Evolutionary conservation across 192 early-diverging fungal genomes (phyloP).

Genomic region (Gonapodya sp.): DNA sequence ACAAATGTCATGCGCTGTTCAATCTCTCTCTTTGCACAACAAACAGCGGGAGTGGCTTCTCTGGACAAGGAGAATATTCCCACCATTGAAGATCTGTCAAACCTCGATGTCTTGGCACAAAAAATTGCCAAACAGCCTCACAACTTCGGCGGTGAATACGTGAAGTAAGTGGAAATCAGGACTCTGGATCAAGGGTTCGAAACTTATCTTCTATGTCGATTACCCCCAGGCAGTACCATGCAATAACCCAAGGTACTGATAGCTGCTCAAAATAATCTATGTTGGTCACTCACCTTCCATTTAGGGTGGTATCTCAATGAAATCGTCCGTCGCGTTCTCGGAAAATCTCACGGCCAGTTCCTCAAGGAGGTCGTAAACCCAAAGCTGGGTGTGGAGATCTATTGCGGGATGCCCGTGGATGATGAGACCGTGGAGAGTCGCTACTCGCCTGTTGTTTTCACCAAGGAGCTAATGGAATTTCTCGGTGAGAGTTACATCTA

Average conservation of each 20-base stretch:
- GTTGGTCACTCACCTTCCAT: too few species aligned
- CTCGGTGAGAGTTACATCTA: not conserved
- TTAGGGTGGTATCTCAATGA: constrained; percentile 10
- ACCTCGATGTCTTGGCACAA: constrained; percentile 38
- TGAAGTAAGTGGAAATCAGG: not conserved
- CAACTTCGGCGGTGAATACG: constrained; percentile 43
- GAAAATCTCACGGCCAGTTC: constrained; percentile 1
- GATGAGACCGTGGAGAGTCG: not conserved
- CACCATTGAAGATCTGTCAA: constrained; percentile 27
- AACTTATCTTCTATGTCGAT: too few species aligned
- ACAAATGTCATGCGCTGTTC: too few species aligned
- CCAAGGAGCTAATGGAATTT: not conserved
- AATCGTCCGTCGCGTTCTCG: not conserved
- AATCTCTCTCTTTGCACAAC: too few species aligned
- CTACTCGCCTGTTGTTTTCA: not conserved
- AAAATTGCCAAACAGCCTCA: constrained; percentile 49
- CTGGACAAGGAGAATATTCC: constrained; percentile 38
- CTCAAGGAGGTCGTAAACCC: not conserved
- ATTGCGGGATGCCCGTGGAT: not conserved
- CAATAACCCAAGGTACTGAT: too few species aligned
- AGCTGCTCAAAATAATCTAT: too few species aligned
- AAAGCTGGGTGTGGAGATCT: not conserved
- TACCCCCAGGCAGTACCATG: too few species aligned
- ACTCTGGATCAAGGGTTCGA: too few species aligned
- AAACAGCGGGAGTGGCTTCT: constrained; percentile 52